These are phyloP conservation scores for Metschnikowia baotianmanensis DNA, from an alignment of 805 yeast species.

Conservation along the genomic window DNA sequence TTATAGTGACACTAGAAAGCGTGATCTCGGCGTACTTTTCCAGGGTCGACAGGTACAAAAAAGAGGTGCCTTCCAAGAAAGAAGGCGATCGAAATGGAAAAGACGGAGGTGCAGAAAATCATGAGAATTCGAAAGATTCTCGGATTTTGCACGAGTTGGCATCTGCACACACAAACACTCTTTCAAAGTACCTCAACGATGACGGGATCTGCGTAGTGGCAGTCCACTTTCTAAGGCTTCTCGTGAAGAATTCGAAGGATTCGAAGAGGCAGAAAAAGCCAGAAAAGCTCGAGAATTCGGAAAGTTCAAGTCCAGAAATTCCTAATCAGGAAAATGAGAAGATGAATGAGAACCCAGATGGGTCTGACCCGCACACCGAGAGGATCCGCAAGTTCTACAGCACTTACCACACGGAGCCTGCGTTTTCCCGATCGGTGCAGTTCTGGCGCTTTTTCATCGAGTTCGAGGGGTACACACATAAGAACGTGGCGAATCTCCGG, in stretches of 20 bases:
- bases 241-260: no score
- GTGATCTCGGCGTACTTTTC: conserved; percentile 21
- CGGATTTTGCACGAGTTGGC: conserved; percentile 7
- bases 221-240: conserved; percentile 26
- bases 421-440: conserved; percentile 38
- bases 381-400: conserved; percentile 30
- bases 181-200: conserved; percentile 38
- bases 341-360: no score
- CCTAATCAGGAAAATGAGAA: no score
- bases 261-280: conserved; percentile 28
- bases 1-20: conserved; percentile 22
- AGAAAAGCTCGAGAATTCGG: conserved; percentile 33
- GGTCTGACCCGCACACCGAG: no score
- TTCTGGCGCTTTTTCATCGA: conserved; percentile 61
- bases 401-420: conserved; percentile 23
- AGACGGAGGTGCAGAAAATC: background rate
- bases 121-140: no score
- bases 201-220: conserved; percentile 37
- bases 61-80: conserved; percentile 19
- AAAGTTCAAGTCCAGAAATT: no score
- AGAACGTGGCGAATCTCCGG: conserved; percentile 45
- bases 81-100: background rate
- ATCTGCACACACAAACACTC: conserved; percentile 18
- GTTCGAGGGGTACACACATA: conserved; percentile 44
- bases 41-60: conserved; percentile 18